Percentiles rank a stretch among this genome's conserved stretches.
Conservation (phyloP, 768 basidiomycete genomes). For the Termitomyces sp. region DNA sequence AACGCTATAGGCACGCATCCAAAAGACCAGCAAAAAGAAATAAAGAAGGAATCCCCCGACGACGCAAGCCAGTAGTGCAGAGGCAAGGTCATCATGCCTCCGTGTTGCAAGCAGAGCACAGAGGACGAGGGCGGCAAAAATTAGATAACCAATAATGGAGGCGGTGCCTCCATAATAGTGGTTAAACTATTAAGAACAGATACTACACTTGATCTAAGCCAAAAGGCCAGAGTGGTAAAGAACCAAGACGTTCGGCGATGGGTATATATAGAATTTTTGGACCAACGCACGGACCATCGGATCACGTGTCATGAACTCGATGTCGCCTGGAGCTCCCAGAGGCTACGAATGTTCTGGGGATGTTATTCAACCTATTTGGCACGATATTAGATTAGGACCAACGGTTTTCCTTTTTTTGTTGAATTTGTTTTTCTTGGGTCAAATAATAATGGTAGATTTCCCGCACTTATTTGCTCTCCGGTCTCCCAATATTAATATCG, state of each 20-base stretch:
- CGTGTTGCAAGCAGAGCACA: conserved; percentile 59
- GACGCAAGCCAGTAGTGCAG: conserved; percentile 57
- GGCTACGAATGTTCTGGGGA: too few relatives aligned
- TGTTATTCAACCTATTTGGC: too few relatives aligned
- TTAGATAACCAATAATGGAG: conserved; percentile 52
- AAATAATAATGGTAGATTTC: too few relatives aligned
- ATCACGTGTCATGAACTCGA: not conserved
- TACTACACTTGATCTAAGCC: conserved; percentile 98
- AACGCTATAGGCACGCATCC: not conserved
- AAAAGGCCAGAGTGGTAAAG: conserved; percentile 88
- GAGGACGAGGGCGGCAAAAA: conserved; percentile 47
- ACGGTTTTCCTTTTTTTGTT: too few relatives aligned
- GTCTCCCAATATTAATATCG: too few relatives aligned
- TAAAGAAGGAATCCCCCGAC: conserved; percentile 48
- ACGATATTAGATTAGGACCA: too few relatives aligned
- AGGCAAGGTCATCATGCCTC: conserved; percentile 51
- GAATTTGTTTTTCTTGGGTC: too few relatives aligned
- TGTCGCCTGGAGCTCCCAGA: too few relatives aligned
- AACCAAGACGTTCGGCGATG: not conserved
- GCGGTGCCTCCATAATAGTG: conserved; percentile 55
- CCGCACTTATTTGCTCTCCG: too few relatives aligned
- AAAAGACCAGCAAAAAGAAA: not conserved
- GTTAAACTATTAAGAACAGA: conserved; percentile 89
- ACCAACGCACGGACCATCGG: not conserved
- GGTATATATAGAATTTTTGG: not conserved